Evolutionary conservation across 2,329 filamentous ascomycete genomes (phyloP).

Genomic region (Arthrobotrys musiformis): DNA sequence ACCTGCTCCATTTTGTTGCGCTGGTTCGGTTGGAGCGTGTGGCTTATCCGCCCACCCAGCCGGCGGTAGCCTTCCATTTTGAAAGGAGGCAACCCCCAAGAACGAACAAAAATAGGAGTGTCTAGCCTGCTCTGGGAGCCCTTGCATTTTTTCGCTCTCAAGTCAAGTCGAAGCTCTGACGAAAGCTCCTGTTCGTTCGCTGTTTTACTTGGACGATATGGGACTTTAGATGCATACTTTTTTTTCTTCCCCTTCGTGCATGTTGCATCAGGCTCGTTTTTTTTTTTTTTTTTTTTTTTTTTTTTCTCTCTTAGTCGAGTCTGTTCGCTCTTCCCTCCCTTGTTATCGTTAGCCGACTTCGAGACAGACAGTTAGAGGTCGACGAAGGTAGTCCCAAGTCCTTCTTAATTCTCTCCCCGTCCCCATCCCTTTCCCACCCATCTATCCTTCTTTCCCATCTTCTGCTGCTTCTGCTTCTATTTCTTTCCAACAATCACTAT

Average conservation of each 20-base stretch:
- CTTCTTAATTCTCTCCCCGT: slow-evolving; percentile 56
- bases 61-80: slow-evolving; percentile 56
- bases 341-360: background rate
- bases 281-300: slow-evolving; percentile 5
- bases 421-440: slow-evolving; percentile 57
- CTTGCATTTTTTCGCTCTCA: slow-evolving; percentile 20
- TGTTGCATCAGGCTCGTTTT: slow-evolving; percentile 53
- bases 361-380: slow-evolving; percentile 4
- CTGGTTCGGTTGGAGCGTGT: slow-evolving; percentile 51
- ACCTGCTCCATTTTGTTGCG: slow-evolving; percentile 35
- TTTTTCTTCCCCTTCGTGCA: slow-evolving; percentile 10
- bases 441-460: slow-evolving; percentile 54
- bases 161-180: slow-evolving; percentile 22
- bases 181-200: slow-evolving; percentile 31
- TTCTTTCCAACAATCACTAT: background rate
- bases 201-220: slow-evolving; percentile 41
- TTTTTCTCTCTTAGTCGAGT: background rate
- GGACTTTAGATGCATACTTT: background rate
- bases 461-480: background rate
- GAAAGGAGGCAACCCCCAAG: slow-evolving; percentile 60
- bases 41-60: slow-evolving; percentile 46
- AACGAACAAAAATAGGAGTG: slow-evolving; percentile 55
- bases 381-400: slow-evolving; percentile 21
- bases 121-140: slow-evolving; percentile 6
- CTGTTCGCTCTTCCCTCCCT: too few species aligned